Evolutionary conservation across 129 eudicot genomes (phyloP).

Genomic region (Tagetes erecta): DNA sequence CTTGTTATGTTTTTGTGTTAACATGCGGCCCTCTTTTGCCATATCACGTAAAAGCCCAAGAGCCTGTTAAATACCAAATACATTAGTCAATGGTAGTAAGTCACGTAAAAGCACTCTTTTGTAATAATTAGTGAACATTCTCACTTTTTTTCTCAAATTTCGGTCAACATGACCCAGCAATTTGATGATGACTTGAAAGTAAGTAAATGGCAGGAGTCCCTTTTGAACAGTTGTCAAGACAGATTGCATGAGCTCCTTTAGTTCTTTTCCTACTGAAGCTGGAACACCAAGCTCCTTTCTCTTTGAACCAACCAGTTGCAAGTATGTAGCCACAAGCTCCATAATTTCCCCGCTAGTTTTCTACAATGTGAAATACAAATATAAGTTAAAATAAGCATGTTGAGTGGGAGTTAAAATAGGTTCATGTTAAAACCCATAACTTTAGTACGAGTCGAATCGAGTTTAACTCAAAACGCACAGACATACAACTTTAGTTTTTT

Average conservation of each 20-base stretch:
- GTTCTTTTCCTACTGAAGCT: conserved; percentile 47
- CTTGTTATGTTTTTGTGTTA: conserved; percentile 45
- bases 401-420: background rate
- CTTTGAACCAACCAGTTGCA: conserved; percentile 55
- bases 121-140: background rate
- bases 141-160: conserved; percentile 66
- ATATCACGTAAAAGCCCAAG: conserved; percentile 75
- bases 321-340: conserved; percentile 64
- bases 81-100: conserved; percentile 10
- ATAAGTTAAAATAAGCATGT: too few species aligned
- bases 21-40: conserved; percentile 49
- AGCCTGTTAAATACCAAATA: conserved; percentile 52
- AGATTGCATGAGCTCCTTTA: conserved; percentile 56
- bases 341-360: conserved; percentile 57
- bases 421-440: background rate
- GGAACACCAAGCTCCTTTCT: conserved; percentile 52
- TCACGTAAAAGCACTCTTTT: background rate
- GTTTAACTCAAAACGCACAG: background rate
- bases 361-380: conserved; percentile 34
- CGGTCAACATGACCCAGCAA: conserved; percentile 55
- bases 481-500: background rate
- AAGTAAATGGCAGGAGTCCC: conserved; percentile 63
- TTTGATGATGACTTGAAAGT: conserved; percentile 50
- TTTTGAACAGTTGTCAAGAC: conserved; percentile 52
- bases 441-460: background rate